Base-by-base conservation (phyloP, 768 basidiomycete species). In the Pulveroboletus sp. region DNA sequence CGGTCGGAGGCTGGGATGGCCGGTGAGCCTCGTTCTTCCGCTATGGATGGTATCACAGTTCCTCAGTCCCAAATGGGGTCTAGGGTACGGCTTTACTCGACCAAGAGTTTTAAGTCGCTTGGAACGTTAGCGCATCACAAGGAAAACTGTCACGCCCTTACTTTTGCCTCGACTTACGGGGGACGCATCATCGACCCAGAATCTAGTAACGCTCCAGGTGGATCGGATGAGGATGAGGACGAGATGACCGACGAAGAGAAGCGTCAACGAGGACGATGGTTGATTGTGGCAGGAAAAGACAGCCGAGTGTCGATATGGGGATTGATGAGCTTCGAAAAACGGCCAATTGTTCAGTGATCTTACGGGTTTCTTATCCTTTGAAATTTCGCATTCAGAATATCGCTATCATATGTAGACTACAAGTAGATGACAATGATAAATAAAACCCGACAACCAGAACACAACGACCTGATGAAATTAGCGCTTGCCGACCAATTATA, bases 1-100 rank as follows among this genome's bases (percentile, higher is more conserved):
- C 93, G 0, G 73, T 93, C 2, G 94, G 87, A 3, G 92, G 93
- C 0, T 97, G 95, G 95, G 93, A 98, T 54, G 93, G 95, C 32
- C 81, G 76, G 94, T 93, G 56, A 58, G 87, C 70, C 6, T 38
- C 13, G 14, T 26, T n/a, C 21, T 39, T 50, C 27, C 28, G 13
- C 37, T n/a, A 13, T 35, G 3, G 40, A 21, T 26, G 18, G 37
- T 37, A 26, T 47, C 10, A 9, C n/a, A 8, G 24, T 43, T 17
- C 21, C 48, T 40, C n/a, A 38, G 47, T 4, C 8, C 38, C 14
- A 15, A 33, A 33, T 39, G 21, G 28, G 6, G 14, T 33, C 2
- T 61, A 96, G 92, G 50, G 74, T 94, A 15, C 82, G 91, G 0
- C 71, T 97, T 8, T 93, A 87, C 68, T 87, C 92, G 0, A 84